phyloP scores from a whole-genome alignment of 495 filamentous ascomycete genomes.

The Penicillium silybi region DNA sequence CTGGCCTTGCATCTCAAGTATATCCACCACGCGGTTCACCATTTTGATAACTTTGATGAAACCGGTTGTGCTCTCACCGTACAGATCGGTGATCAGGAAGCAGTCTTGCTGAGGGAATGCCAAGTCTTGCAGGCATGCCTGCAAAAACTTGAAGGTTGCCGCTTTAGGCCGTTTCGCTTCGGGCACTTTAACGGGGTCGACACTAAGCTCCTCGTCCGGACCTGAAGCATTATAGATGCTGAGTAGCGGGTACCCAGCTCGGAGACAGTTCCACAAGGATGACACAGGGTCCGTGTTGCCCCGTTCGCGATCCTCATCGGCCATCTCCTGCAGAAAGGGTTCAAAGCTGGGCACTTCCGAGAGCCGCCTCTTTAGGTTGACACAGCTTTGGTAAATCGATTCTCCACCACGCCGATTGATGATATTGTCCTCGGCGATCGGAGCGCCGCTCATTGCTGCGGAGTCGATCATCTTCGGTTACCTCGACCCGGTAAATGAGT shows the following conservation, averaged over 20 bases:
- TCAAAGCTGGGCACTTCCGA: constrained; percentile 81
- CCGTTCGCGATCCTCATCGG: constrained; percentile 53
- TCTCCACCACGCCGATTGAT: constrained; percentile 92
- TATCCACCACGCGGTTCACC: constrained; percentile 86
- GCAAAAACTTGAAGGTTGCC: constrained; percentile 66
- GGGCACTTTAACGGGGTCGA: constrained; percentile 55
- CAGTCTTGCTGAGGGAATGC: constrained; percentile 74
- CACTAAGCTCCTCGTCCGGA: constrained; percentile 57
- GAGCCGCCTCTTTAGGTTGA: constrained; percentile 74
- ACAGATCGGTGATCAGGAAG: constrained; percentile 88
- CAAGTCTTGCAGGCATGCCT: constrained; percentile 67
- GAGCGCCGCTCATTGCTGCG: constrained; percentile 45
- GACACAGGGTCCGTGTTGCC: constrained; percentile 80
- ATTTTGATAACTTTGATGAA: constrained; percentile 92
- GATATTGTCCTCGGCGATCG: constrained; percentile 78
- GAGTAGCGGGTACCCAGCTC: constrained; percentile 79
- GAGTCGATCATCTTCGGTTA: constrained; percentile 36
- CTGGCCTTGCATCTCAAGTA: constrained; percentile 68
- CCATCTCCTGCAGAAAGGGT: constrained; percentile 58
- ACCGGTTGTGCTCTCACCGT: constrained; percentile 90
- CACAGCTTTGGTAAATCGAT: constrained; percentile 93
- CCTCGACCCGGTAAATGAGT: constrained; percentile 22
- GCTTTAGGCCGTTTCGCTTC: constrained; percentile 67
- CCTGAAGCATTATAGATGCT: constrained; percentile 82
- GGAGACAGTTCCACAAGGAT: constrained; percentile 83